Evolutionary conservation across 2,329 filamentous ascomycete genomes (phyloP), one percentile per base, ranked within the genome.

Genomic region (Ploettnerulaceae sp.): DNA sequence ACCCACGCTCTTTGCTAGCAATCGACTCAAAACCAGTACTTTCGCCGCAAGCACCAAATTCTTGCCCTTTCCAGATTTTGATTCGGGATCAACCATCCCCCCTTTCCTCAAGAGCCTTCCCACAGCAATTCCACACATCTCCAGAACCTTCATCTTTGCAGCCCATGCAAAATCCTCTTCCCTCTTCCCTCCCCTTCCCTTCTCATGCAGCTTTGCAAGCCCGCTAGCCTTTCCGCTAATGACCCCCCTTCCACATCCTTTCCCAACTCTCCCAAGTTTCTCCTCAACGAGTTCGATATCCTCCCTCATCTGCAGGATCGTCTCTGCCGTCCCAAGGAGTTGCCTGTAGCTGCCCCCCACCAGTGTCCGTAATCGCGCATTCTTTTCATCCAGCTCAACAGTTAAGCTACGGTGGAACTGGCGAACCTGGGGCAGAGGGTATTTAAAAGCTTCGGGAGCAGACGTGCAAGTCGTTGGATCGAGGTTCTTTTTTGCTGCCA

Each of bases 271-370:
- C 12, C 77, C 77, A 41, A 97, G 74, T 28, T 82, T 77, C 4
- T 73, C 70, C 66, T 95, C 89, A 12, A 89, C 84, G 9, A 73
- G 70, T 51, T 83, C 77, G 69, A 93, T 91, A 62, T 91, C 82
- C 29, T 68, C 69, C 56, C 88, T 85, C 88, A 97, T 95, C 51
- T 82, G 77, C 45, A 96, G 85, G 56, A 97, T 97, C n/a, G 83
- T 83, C 68, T 96, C 90, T 45, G 91, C 91, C 0, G 91, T 96
- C 42, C 87, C 87, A 20, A 97, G 80, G 7, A 97, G 80, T 59
- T 93, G 88, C 57, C 91, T 86, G 67, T 97, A 97, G 61, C 77
- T 81, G 48, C 70, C 73, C 55, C 80, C 80, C 51, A 84, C 80
- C 62, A 81, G 76, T 14, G 74, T 80, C 57, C 80, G 78, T 60